Conservation (phyloP, 2,329 filamentous ascomycete species). For the Hypoxylon sp. region DNA sequence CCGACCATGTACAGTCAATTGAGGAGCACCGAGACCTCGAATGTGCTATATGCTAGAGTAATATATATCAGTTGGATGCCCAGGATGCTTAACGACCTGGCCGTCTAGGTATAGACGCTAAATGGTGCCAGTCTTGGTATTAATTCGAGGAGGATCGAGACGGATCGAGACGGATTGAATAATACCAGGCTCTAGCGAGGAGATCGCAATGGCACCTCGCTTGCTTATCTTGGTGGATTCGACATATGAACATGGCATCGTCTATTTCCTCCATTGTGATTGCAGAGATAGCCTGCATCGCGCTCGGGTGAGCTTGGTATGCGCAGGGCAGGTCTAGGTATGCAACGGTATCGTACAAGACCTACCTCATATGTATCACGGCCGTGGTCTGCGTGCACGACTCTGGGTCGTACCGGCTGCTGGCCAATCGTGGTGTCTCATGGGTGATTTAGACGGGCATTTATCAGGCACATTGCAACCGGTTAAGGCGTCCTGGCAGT, state of each 20-base stretch:
- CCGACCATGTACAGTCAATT: slow-evolving; percentile 14
- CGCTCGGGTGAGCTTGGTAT: slow-evolving; percentile 13
- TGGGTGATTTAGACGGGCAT: slow-evolving; percentile 28
- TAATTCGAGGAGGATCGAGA: slow-evolving; percentile 14
- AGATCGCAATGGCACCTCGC: not conserved
- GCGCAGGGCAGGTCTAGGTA: slow-evolving; percentile 9
- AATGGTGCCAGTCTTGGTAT: slow-evolving; percentile 4
- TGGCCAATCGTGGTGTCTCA: slow-evolving; percentile 18
- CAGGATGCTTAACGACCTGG: no score
- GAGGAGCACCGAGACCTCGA: slow-evolving; percentile 14
- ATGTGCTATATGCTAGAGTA: slow-evolving; percentile 9
- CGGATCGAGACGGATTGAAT: slow-evolving; percentile 23
- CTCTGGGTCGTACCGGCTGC: slow-evolving; percentile 5
- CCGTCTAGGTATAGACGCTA: slow-evolving; percentile 19
- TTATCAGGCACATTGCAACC: slow-evolving; percentile 31
- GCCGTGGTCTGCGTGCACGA: slow-evolving; percentile 23
- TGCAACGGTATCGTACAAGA: no score
- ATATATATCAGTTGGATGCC: slow-evolving; percentile 31
- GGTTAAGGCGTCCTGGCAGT: slow-evolving; percentile 34
- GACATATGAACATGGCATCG: not conserved
- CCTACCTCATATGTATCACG: slow-evolving; percentile 18
- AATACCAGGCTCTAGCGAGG: slow-evolving; percentile 4
- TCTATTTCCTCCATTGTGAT: slow-evolving; percentile 2
- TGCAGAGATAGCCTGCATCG: not conserved
- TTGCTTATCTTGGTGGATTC: not conserved